Conservation (phyloP, 2,329 filamentous ascomycete species). For the Arthrobotrys pseudoclavata region DNA sequence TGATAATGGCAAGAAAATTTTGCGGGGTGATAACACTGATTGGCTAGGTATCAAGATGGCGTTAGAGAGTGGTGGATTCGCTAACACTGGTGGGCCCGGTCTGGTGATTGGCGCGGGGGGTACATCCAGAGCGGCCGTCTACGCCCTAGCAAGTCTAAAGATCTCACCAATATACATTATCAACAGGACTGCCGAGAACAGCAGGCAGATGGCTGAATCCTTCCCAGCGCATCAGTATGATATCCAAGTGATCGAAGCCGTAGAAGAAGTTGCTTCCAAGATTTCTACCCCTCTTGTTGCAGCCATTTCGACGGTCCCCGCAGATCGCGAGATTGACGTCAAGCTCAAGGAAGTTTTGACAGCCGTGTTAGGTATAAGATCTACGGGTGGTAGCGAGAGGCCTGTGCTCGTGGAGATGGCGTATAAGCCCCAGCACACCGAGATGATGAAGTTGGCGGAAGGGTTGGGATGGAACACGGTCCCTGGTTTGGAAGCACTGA, state of each 20-base stretch:
- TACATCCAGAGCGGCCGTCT: constrained; percentile 91
- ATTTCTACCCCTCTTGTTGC: constrained; percentile 71
- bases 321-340: constrained; percentile 83
- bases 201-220: constrained; percentile 75
- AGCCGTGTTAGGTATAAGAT: constrained; percentile 68
- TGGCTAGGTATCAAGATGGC: constrained; percentile 91
- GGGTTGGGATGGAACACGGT: constrained; percentile 85
- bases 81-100: constrained; percentile 71
- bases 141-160: constrained; percentile 84
- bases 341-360: constrained; percentile 76
- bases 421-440: constrained; percentile 87
- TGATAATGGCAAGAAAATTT: constrained; percentile 68
- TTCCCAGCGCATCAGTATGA: constrained; percentile 83
- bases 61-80: constrained; percentile 77
- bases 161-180: constrained; percentile 89
- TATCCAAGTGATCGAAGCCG: constrained; percentile 71
- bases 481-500: constrained; percentile 87
- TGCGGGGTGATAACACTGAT: constrained; percentile 93
- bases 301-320: constrained; percentile 87
- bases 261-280: constrained; percentile 69
- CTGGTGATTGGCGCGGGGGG: constrained; percentile 92
- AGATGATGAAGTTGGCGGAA: constrained; percentile 85
- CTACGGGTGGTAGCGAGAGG: constrained; percentile 67
- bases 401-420: constrained; percentile 89
- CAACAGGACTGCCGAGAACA: constrained; percentile 79